Conservation (phyloP, 1,139 yeast species). For the Zygosaccharomyces pseudobailii region DNA sequence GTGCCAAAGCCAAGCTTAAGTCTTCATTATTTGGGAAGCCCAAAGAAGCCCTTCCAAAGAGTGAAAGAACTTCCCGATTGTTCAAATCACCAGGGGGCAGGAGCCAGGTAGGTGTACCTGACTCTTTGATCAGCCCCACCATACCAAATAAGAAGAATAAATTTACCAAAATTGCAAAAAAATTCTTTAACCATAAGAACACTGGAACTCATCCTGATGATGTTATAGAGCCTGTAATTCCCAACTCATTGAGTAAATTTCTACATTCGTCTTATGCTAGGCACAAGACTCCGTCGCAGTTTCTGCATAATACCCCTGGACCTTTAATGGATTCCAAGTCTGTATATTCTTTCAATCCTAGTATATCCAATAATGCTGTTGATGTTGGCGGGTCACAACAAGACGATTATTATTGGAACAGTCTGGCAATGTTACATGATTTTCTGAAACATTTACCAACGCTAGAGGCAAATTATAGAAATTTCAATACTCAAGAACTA, state of each 20-base stretch:
- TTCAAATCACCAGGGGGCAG: slow-evolving; percentile 10
- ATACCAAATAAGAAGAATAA: slow-evolving; percentile 8
- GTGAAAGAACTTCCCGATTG: slow-evolving; percentile 11
- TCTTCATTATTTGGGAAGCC: slow-evolving; percentile 10
- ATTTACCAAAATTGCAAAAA: slow-evolving; percentile 17
- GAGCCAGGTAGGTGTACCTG: slow-evolving; percentile 7
- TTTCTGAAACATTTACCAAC: slow-evolving; percentile 31
- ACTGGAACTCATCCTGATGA: slow-evolving; percentile 19
- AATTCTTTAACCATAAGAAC: slow-evolving; percentile 23
- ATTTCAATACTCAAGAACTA: slow-evolving; percentile 29
- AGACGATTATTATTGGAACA: slow-evolving; percentile 20
- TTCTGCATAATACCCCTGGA: slow-evolving; percentile 25
- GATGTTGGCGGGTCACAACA: slow-evolving; percentile 13
- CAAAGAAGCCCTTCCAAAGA: slow-evolving; percentile 8
- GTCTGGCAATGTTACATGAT: slow-evolving; percentile 29
- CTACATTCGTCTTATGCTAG: slow-evolving; percentile 31
- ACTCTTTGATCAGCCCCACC: slow-evolving; percentile 9
- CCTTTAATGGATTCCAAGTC: slow-evolving; percentile 28
- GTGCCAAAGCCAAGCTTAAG: slow-evolving; percentile 11
- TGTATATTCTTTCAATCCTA: slow-evolving; percentile 26
- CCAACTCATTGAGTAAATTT: slow-evolving; percentile 29
- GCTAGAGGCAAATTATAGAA: slow-evolving; percentile 30
- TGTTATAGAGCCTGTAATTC: slow-evolving; percentile 21
- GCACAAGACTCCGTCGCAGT: slow-evolving; percentile 30
- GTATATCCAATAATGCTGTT: slow-evolving; percentile 15